Conservation (phyloP, 805 yeast genomes). For the Jamesozyma piceae region DNA sequence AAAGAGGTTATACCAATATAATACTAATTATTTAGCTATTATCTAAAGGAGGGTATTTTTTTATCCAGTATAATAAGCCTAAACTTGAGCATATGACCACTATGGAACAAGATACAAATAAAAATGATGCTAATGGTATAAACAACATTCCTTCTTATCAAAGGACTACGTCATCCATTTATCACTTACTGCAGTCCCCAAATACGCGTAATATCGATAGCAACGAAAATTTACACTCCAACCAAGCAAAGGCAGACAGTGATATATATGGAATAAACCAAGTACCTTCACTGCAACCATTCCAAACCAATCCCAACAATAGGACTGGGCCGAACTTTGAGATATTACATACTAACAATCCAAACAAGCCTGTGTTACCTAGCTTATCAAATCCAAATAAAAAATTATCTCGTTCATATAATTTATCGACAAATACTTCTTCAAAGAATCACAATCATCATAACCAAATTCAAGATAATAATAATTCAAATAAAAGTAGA, state of each 20-base stretch:
- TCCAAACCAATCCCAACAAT: not conserved
- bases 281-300: not conserved
- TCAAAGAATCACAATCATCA: not conserved
- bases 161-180: slow-evolving; percentile 12
- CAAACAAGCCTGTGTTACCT: slow-evolving; percentile 8
- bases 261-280: not conserved
- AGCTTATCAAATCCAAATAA: slow-evolving; percentile 2
- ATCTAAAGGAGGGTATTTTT: too few relatives aligned
- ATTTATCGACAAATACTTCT: not conserved
- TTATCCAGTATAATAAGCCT: too few relatives aligned
- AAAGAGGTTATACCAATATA: too few relatives aligned
- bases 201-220: not conserved
- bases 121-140: not conserved
- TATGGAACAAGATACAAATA: slow-evolving; percentile 1
- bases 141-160: slow-evolving; percentile 3
- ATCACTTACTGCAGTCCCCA: slow-evolving; percentile 9
- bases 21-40: too few relatives aligned
- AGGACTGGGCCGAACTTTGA: not conserved
- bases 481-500: slow-evolving; percentile 5
- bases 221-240: not conserved
- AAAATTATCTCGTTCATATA: too few relatives aligned
- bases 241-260: not conserved
- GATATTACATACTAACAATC: slow-evolving; percentile 1
- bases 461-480: not conserved
- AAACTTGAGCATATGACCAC: not conserved